Evolutionary conservation across 345 rosid species (phyloP).

Genomic region (Litchi chinensis): DNA sequence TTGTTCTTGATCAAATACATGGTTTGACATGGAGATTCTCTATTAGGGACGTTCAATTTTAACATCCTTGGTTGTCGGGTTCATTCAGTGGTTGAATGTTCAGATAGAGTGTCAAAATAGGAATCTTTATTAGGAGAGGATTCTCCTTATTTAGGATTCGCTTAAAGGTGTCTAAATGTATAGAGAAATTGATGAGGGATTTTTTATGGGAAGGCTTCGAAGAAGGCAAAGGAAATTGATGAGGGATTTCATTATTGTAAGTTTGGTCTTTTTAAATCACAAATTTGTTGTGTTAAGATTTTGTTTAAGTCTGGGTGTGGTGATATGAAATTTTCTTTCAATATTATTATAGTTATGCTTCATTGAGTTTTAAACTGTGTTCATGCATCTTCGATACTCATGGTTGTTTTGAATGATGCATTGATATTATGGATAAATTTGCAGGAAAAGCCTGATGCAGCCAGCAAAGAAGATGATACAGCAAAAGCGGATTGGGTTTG

Average conservation of each 20-base stretch:
- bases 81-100: background rate
- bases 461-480: constrained; percentile 74
- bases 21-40: background rate
- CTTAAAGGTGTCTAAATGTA: too few species aligned
- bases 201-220: too few species aligned
- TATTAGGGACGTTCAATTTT: background rate
- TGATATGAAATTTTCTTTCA: background rate
- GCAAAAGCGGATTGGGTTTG: constrained; percentile 91
- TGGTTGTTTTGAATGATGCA: background rate
- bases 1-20: background rate
- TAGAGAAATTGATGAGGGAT: too few species aligned
- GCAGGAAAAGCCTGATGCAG: constrained; percentile 77
- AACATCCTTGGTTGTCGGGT: background rate
- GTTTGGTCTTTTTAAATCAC: background rate
- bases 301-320: background rate
- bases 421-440: constrained; percentile 12
- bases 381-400: background rate
- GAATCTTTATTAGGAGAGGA: too few species aligned
- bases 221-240: too few species aligned
- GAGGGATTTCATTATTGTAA: background rate
- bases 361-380: background rate
- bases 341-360: background rate
- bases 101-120: too few species aligned
- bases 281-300: background rate
- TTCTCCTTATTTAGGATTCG: too few species aligned